Percentiles rank a stretch among this genome's conserved stretches.
Conservation (phyloP, 2,329 filamentous ascomycete species). For the Tolypocladium inflatum region DNA sequence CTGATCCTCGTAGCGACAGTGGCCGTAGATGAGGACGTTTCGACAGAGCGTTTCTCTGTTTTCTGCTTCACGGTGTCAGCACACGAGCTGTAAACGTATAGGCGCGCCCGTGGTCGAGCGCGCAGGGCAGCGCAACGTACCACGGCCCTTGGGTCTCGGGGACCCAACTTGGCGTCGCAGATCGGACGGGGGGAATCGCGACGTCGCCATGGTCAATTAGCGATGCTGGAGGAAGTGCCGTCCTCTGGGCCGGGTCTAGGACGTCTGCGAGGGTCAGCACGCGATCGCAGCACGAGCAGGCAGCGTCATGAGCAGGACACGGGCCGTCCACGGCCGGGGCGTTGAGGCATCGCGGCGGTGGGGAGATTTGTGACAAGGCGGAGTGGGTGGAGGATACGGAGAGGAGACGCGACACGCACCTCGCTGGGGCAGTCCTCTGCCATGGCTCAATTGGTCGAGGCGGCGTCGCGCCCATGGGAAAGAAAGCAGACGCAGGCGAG, state of each 20-base stretch:
- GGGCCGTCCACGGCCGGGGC: not conserved
- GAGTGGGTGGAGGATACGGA: not conserved
- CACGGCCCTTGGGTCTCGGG: conserved; percentile 46
- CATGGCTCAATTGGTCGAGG: conserved; percentile 36
- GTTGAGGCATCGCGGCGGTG: not conserved
- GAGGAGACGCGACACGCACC: conserved; percentile 25
- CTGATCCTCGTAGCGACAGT: conserved; percentile 85
- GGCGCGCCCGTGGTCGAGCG: not conserved
- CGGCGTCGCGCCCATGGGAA: conserved; percentile 33
- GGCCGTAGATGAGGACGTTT: conserved; percentile 87
- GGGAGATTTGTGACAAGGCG: not conserved
- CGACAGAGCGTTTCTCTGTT: conserved; percentile 87
- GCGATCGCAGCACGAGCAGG: conserved; percentile 2
- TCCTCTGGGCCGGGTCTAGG: conserved; percentile 31
- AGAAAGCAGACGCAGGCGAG: conserved; percentile 3
- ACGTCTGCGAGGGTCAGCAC: conserved; percentile 24
- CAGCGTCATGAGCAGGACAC: not conserved
- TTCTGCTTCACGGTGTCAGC: conserved; percentile 33
- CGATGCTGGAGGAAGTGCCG: conserved; percentile 15
- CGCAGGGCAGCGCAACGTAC: conserved; percentile 23
- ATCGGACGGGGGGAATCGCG: conserved; percentile 35
- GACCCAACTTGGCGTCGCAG: conserved; percentile 44
- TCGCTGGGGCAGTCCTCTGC: conserved; percentile 33
- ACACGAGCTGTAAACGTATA: not conserved
- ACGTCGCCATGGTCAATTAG: conserved; percentile 33